These are phyloP conservation scores for Blastobotrys apis DNA, from an alignment of 1,139 yeast species.

Conservation along the genomic window DNA sequence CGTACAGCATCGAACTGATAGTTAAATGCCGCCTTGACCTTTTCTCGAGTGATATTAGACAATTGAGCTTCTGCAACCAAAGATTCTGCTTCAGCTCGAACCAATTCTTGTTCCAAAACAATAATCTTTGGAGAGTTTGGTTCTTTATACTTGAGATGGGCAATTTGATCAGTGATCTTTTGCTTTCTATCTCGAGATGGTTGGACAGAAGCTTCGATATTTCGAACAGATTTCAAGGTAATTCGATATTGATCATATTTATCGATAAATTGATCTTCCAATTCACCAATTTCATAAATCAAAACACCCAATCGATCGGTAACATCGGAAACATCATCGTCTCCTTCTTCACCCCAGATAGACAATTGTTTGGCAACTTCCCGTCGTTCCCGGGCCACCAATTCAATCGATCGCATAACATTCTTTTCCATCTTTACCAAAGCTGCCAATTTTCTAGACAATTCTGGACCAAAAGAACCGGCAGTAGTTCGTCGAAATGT, in stretches of 20 bases:
- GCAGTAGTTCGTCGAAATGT: conserved; percentile 83
- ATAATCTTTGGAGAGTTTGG: conserved; percentile 95
- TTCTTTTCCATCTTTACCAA: conserved; percentile 95
- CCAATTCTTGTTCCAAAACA: conserved; percentile 95
- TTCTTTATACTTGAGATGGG: conserved; percentile 95
- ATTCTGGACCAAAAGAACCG: conserved; percentile 92
- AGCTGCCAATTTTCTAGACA: conserved; percentile 83
- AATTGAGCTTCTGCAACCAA: conserved; percentile 98
- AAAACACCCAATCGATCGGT: conserved; percentile 96
- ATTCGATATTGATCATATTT: conserved; percentile 96
- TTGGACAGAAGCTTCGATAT: conserved; percentile 95
- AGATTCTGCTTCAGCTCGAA: conserved; percentile 98
- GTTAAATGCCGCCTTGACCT: conserved; percentile 94
- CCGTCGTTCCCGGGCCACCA: conserved; percentile 91
- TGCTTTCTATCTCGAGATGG: conserved; percentile 98
- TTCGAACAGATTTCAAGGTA: conserved; percentile 90
- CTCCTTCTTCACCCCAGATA: conserved; percentile 97
- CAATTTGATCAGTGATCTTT: conserved; percentile 95
- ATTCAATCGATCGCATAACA: conserved; percentile 89
- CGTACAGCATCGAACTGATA: conserved; percentile 95
- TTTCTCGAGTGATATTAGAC: conserved; percentile 95
- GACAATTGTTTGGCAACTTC: conserved; percentile 96
- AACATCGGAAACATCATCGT: conserved; percentile 94
- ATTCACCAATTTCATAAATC: conserved; percentile 93
- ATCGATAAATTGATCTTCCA: conserved; percentile 97